Base-by-base conservation (phyloP, 495 filamentous ascomycete species). In the Hypoxylon fuscum region DNA sequence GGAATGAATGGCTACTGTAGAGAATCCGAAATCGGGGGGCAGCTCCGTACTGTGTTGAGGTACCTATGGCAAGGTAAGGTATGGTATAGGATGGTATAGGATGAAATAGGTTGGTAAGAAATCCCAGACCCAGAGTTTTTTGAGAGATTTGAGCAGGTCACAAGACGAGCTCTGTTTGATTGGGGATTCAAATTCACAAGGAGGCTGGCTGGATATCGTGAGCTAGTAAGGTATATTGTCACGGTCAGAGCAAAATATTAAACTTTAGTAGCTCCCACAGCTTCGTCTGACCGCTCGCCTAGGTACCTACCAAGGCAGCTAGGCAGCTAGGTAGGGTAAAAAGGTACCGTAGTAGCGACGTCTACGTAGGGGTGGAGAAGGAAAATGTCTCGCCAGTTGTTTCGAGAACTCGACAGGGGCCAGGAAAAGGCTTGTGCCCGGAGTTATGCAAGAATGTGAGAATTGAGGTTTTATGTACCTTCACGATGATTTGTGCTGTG, bases 11-110 rank as follows among this genome's bases (percentile, higher is more conserved):
- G 35, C 25, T 29, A 47, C 14, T 15, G 43, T 5, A 29, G 40
- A 46, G 41, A 64, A 64, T 59, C 61, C 61, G 61, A 64, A 48
- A 55, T 59, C 61, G 61, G 61, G 54, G 52, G n/a, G n/a, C n/a
- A n/a, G n/a, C n/a, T n/a, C n/a, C n/a, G n/a, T n/a, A n/a, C n/a
- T n/a, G n/a, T n/a, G n/a, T n/a, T n/a, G n/a, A n/a, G n/a, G n/a
- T n/a, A n/a, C n/a, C n/a, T n/a, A n/a, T n/a, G n/a, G n/a, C n/a
- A n/a, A n/a, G n/a, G n/a, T n/a, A n/a, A n/a, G n/a, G n/a, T n/a
- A n/a, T n/a, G n/a, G n/a, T n/a, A n/a, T n/a, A n/a, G n/a, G n/a
- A n/a, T n/a, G n/a, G n/a, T n/a, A n/a, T n/a, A n/a, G n/a, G n/a
- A n/a, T n/a, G n/a, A n/a, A n/a, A 45, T 44, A 38, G 38, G 37